Evolutionary conservation across 768 basidiomycete species (phyloP).

Genomic region (Tulasnella sp.): DNA sequence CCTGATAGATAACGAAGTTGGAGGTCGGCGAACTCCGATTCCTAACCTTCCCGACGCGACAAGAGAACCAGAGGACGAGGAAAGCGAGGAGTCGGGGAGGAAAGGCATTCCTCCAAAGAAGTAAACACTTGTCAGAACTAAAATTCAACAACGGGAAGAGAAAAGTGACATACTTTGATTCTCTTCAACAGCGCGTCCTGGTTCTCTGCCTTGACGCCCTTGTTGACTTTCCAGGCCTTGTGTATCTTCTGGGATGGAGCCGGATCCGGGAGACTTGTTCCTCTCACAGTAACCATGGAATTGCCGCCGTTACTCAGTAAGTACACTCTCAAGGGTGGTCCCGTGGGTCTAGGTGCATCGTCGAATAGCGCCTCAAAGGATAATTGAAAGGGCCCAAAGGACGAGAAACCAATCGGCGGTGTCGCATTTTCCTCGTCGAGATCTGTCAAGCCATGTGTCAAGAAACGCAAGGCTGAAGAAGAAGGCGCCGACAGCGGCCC

Average conservation of each 20-base stretch:
- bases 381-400: conserved; percentile 6
- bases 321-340: not conserved
- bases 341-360: conserved; percentile 1
- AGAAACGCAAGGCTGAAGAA: conserved; percentile 35
- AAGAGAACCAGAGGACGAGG: conserved; percentile 53
- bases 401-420: not conserved
- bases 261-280: not conserved
- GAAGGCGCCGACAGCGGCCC: conserved; percentile 14
- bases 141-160: conserved; percentile 71
- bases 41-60: conserved; percentile 20
- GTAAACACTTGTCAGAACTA: conserved; percentile 75
- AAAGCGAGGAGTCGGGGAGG: conserved; percentile 86
- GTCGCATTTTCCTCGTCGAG: conserved; percentile 28
- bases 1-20: not conserved
- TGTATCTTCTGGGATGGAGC: not conserved
- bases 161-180: conserved; percentile 46
- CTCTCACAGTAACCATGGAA: conserved; percentile 27
- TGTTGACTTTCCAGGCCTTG: not conserved
- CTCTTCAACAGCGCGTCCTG: no score
- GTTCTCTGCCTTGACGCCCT: no score
- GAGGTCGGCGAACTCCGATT: conserved; percentile 18
- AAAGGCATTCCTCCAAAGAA: conserved; percentile 78
- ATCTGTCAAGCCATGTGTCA: conserved; percentile 25
- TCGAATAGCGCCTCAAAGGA: conserved; percentile 20
- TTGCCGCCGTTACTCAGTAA: conserved; percentile 28